Base-by-base conservation (phyloP, 306 rosid genomes). In the Casuarina cunninghamiana region DNA sequence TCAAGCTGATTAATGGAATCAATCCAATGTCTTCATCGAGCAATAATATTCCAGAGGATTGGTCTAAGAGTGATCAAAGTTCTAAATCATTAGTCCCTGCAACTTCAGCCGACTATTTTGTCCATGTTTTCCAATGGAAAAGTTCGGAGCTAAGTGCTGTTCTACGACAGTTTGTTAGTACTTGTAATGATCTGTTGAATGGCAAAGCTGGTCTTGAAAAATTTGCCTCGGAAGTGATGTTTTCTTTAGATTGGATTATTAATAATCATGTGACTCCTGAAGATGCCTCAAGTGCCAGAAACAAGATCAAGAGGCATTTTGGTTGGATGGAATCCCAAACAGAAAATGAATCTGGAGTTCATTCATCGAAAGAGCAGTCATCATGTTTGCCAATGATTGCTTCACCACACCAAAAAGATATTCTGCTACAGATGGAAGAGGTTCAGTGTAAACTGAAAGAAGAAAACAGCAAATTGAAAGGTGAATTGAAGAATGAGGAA, bases 91-190 rank as follows among this genome's bases (percentile, higher is more conserved):
- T 84, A 17, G 80, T 62, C 70, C 82, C 89, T 46, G 73, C 83
- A 68, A 71, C 81, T 51, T 71, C 86, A 32, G 83, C 81, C 61
- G 93, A 86, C 53, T 88, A 83, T 80, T 80, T 80, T 75, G 79
- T 88, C 72, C 91, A 81, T 67, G 90, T 88, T 78, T 88, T 90
- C 82, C 88, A 88, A 32, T 90, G 96, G 93, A 85, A 84, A 82
- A 53, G 79, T 54, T 82, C 88, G 42, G 91, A 85, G 77, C 83
- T 91, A 71, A 84, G 81, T 79, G 85, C 86, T 72, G 83, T 86
- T 72, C 81, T 91, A 63, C 91, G 79, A 68, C 86, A 72, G 75
- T 83, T 87, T 73, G 69, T 84, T 67, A 86, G 72, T n/a, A 82
- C 89, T 71, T 88, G 93, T 72, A 85, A 84, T 77, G 85, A 85